phyloP scores from a whole-genome alignment of 441 rosid genomes.

The Jatropha multifida region DNA sequence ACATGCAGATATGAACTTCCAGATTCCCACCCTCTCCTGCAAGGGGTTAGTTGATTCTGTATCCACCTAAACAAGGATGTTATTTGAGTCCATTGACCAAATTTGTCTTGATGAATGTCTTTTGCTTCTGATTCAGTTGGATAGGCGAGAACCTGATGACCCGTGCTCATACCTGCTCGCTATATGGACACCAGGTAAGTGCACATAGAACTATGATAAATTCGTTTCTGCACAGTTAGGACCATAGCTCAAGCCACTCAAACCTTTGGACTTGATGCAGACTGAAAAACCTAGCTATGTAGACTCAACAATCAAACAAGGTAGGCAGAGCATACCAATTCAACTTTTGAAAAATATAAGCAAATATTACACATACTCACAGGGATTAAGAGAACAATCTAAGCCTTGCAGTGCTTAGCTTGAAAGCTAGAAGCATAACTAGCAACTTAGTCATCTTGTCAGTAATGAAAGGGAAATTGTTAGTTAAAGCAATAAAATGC shows the following conservation, averaged over 20 bases:
- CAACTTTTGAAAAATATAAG: not conserved
- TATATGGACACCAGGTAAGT: conserved; percentile 92
- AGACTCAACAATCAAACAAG: conserved; percentile 3
- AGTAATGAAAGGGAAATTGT: not conserved
- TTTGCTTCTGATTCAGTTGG: conserved; percentile 55
- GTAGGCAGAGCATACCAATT: not conserved
- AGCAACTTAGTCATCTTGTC: not conserved
- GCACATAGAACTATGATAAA: not conserved
- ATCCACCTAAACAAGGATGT: conserved; percentile 18
- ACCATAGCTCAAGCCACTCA: not conserved
- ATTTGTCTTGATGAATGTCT: conserved; percentile 8
- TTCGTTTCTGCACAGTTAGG: conserved; percentile 2
- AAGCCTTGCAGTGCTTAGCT: not conserved
- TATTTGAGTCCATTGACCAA: conserved; percentile 11
- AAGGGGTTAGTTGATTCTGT: conserved; percentile 60
- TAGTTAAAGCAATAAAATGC: not conserved
- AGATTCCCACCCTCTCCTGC: conserved; percentile 83
- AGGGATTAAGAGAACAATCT: not conserved
- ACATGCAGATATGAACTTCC: conserved; percentile 85
- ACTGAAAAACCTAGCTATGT: not conserved
- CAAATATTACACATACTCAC: not conserved
- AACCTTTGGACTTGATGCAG: not conserved
- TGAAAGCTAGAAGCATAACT: not conserved
- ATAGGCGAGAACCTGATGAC: conserved; percentile 82
- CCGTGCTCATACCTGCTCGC: conserved; percentile 95